These are phyloP conservation scores for Apostasia shenzhenica DNA, from an alignment of 106 monocot genomes.

Conservation along the genomic window DNA sequence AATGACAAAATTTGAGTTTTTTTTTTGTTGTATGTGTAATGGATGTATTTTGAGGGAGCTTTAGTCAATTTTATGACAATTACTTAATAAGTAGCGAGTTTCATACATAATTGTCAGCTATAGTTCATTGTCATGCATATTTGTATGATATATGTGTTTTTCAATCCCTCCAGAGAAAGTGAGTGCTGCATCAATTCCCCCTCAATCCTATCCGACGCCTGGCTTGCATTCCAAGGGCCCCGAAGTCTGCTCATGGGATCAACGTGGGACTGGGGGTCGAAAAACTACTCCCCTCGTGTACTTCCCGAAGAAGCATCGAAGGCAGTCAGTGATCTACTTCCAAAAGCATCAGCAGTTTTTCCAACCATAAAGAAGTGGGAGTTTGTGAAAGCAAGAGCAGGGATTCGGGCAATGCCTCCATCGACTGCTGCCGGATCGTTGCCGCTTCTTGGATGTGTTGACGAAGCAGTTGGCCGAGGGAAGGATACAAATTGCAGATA, in stretches of 20 bases:
- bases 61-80: no score
- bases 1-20: no score
- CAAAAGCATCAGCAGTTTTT: conserved; percentile 63
- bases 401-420: conserved; percentile 91
- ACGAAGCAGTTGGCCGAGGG: conserved; percentile 23
- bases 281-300: conserved; percentile 36
- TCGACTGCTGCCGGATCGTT: conserved; percentile 69
- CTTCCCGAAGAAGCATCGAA: conserved; percentile 43
- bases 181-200: conserved; percentile 39
- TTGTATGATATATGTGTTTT: neutral
- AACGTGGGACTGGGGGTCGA: conserved; percentile 91
- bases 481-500: conserved; percentile 18
- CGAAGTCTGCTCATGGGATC: conserved; percentile 60
- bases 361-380: conserved; percentile 67
- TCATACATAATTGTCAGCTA: no score
- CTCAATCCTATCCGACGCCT: conserved; percentile 83
- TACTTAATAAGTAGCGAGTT: no score
- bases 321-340: conserved; percentile 57
- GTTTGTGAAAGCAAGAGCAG: conserved; percentile 61
- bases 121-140: neutral
- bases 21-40: no score
- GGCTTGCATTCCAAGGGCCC: conserved; percentile 82
- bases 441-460: conserved; percentile 71
- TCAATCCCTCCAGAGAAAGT: conserved; percentile 22
- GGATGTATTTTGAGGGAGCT: no score